Percentiles rank a stretch among this genome's conserved stretches.
Conservation (phyloP, 1,284 basidiomycete genomes). For the Hemileia vastatrix region DNA sequence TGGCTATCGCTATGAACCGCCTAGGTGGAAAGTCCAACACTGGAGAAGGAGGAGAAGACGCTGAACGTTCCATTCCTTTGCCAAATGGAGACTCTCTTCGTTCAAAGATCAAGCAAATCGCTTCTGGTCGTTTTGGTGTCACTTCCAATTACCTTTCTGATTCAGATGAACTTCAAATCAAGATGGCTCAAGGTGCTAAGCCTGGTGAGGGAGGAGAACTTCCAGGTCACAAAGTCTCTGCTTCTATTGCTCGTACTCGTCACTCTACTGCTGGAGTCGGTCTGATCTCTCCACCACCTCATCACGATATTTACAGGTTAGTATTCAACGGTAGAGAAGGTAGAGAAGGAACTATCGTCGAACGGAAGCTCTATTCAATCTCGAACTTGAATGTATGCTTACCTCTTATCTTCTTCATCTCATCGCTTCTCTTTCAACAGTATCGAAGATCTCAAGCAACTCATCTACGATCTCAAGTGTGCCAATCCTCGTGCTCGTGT, state of each 20-base stretch:
- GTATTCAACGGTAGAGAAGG: too few species aligned
- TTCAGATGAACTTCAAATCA: conserved; percentile 42
- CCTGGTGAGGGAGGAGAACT: conserved; percentile 42
- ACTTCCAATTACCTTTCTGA: conserved; percentile 40
- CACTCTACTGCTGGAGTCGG: conserved; percentile 41
- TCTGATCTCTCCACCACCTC: conserved; percentile 39
- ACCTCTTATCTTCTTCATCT: too few species aligned
- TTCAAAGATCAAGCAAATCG: conserved; percentile 43
- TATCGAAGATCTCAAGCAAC: conserved; percentile 41
- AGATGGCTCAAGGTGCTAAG: conserved; percentile 43
- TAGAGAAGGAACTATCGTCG: too few species aligned
- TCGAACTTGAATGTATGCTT: too few species aligned
- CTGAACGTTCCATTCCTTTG: conserved; percentile 40
- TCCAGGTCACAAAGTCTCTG: conserved; percentile 41
- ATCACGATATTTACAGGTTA: conserved; percentile 43
- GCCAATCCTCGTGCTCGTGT: conserved; percentile 39
- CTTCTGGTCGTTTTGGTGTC: conserved; percentile 40
- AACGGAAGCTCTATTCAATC: too few species aligned
- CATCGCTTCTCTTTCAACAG: too few species aligned
- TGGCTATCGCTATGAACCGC: conserved; percentile 42
- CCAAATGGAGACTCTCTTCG: conserved; percentile 42
- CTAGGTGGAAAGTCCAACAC: conserved; percentile 42
- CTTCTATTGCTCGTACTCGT: conserved; percentile 40
- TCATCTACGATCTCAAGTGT: conserved; percentile 42
- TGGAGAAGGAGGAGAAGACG: conserved; percentile 41